These are phyloP conservation scores for Lipomyces sp. DNA, from an alignment of 805 yeast species.

Conservation along the genomic window DNA sequence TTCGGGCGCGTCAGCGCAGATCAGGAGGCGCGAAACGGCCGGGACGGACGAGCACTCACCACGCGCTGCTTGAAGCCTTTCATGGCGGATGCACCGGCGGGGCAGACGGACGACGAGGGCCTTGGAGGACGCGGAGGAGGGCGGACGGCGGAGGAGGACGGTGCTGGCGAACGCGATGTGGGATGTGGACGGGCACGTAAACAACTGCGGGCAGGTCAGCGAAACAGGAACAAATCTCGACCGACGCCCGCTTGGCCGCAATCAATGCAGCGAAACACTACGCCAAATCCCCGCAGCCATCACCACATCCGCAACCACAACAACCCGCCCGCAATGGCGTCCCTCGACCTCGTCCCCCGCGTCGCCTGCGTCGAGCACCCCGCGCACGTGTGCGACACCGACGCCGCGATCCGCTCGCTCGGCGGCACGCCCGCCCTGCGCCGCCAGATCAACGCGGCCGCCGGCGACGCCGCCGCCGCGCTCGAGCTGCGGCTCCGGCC, in stretches of 20 bases:
- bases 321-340: neutral
- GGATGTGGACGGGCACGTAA: neutral
- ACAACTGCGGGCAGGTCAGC: neutral
- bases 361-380: conserved; percentile 28
- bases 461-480: conserved; percentile 31
- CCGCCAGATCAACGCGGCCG: conserved; percentile 36
- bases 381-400: conserved; percentile 18
- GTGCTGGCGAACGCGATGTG: neutral
- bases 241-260: neutral
- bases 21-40: neutral
- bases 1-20: neutral
- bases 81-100: conserved; percentile 21
- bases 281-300: too few species aligned
- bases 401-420: conserved; percentile 18
- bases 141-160: neutral
- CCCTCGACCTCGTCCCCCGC: conserved; percentile 20
- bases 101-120: neutral
- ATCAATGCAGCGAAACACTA: too few species aligned
- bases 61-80: conserved; percentile 36
- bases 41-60: conserved; percentile 15
- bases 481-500: conserved; percentile 41
- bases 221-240: neutral
- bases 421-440: conserved; percentile 23
- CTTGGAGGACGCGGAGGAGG: neutral
- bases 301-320: too few species aligned